Conservation (phyloP, 176 grass and related monocot genomes). For the Ananas comosus region DNA sequence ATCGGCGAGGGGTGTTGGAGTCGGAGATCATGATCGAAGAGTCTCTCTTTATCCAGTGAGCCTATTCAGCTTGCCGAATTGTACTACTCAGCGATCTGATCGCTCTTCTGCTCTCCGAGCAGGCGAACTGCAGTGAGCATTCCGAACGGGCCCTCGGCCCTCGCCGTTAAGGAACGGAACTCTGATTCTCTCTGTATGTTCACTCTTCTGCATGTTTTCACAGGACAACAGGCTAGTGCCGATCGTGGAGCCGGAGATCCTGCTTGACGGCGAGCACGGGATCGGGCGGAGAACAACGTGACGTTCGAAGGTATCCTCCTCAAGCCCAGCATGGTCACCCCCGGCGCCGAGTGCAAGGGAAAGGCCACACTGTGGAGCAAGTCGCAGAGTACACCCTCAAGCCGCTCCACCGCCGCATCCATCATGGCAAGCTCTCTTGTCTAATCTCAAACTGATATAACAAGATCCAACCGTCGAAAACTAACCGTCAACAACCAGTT, state of each 20-base stretch:
- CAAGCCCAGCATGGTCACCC: conserved; percentile 21
- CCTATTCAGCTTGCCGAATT: no score
- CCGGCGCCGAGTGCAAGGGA: conserved; percentile 18
- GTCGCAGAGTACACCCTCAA: conserved; percentile 20
- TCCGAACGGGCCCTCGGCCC: conserved; percentile 15
- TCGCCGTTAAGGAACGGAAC: no score
- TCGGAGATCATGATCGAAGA: no score
- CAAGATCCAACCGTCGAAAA: no score
- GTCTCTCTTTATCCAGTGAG: neutral
- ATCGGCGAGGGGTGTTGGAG: no score
- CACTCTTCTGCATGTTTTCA: neutral
- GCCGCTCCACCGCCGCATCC: conserved; percentile 13
- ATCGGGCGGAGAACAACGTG: conserved; percentile 20
- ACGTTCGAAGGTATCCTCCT: conserved; percentile 21
- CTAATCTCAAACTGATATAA: neutral
- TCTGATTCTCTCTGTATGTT: neutral
- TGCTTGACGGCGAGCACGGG: conserved; percentile 13
- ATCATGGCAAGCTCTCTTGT: conserved; percentile 9
- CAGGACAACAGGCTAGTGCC: conserved; percentile 18
- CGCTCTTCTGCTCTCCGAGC: neutral
- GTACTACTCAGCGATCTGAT: no score
- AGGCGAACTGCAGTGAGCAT: conserved; percentile 15
- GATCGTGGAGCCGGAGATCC: conserved; percentile 22
- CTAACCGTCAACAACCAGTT: no score
- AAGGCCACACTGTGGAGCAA: conserved; percentile 7